Evolutionary conservation across 2,329 filamentous ascomycete genomes (phyloP), one percentile per base, ranked within the genome.

Genomic region (Chlorencoelia australis): DNA sequence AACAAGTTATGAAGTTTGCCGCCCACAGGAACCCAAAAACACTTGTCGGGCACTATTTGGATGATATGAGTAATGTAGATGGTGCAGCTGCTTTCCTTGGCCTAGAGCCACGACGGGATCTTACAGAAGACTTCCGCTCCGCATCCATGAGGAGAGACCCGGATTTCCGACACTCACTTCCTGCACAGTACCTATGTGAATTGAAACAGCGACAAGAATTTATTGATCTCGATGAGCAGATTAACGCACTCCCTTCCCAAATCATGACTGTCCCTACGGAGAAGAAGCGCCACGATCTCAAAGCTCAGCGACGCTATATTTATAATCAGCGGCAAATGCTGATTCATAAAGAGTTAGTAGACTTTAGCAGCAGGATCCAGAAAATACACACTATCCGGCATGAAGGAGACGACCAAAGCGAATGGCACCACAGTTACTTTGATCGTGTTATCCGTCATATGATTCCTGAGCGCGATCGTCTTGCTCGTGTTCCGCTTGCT

Each of bases 1-100:
- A 27, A 33, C 25, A 43, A 13, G 29, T 43, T n/a, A 40, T 43
- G 20, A 43, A 43, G 37, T 43, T 43, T 17, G 15, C 29, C 13
- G 19, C 10, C 19, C 15, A 42, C 11, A 41, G 17, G 26, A 43
- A 43, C 33, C 35, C 19, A 37, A 43, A 43, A 37, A 43, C 37
- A 37, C 16, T 43, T 37, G 14, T 40, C 20, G 25, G 33, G 24
- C n/a, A 43, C 16, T 43, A 43, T 30, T 43, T 43, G 15, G 24
- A 43, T 39, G 11, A 43, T 28, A 43, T 43, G n/a, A 43, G 37
- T 40, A 39, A 40, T 40, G 14, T 43, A 10, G 11, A 39, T n/a
- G 17, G 22, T 30, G 17, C n/a, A 39, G 28, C 11, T 39, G 28
- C 36, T 19, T 42, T 36, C 29, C 24, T 42, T 9, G 18, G 40